These are phyloP conservation scores for Aspergillus awamori DNA, from an alignment of 2,329 filamentous ascomycete species.

Conservation along the genomic window DNA sequence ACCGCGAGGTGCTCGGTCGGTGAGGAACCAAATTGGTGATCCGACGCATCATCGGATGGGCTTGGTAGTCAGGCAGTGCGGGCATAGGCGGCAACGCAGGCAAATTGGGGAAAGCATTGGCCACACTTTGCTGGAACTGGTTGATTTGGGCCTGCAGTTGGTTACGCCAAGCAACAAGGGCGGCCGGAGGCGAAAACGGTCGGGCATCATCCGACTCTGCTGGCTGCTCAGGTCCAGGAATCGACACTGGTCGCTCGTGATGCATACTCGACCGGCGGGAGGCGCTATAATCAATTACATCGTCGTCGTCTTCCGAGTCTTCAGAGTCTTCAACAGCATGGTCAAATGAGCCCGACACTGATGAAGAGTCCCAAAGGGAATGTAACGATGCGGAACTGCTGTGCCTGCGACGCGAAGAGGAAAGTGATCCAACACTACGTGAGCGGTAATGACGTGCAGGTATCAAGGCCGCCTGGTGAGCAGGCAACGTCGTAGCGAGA, in stretches of 20 bases:
- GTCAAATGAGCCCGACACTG: constrained; percentile 49
- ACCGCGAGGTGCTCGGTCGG: constrained; percentile 55
- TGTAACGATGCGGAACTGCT: constrained; percentile 69
- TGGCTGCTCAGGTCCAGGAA: constrained; percentile 29
- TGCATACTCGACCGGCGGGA: constrained; percentile 43
- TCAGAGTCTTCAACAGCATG: constrained; percentile 47
- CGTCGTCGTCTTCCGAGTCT: constrained; percentile 32
- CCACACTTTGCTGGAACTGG: constrained; percentile 73
- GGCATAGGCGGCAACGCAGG: constrained; percentile 63
- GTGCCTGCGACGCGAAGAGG: constrained; percentile 54
- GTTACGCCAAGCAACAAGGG: constrained; percentile 71
- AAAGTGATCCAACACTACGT: constrained; percentile 63
- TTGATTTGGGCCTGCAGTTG: constrained; percentile 74
- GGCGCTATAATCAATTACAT: constrained; percentile 30
- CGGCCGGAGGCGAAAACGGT: constrained; percentile 58
- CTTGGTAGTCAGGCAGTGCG: constrained; percentile 71
- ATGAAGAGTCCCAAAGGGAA: constrained; percentile 66
- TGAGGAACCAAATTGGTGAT: constrained; percentile 74
- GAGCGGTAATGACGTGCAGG: constrained; percentile 66
- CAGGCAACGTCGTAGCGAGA: constrained; percentile 66
- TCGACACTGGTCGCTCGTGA: constrained; percentile 33
- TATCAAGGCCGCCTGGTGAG: constrained; percentile 65
- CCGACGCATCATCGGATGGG: constrained; percentile 70
- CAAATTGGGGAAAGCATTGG: constrained; percentile 67
- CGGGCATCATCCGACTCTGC: constrained; percentile 31